Conservation (phyloP, 2,329 filamentous ascomycete genomes). For the Hypocrella siamensis region DNA sequence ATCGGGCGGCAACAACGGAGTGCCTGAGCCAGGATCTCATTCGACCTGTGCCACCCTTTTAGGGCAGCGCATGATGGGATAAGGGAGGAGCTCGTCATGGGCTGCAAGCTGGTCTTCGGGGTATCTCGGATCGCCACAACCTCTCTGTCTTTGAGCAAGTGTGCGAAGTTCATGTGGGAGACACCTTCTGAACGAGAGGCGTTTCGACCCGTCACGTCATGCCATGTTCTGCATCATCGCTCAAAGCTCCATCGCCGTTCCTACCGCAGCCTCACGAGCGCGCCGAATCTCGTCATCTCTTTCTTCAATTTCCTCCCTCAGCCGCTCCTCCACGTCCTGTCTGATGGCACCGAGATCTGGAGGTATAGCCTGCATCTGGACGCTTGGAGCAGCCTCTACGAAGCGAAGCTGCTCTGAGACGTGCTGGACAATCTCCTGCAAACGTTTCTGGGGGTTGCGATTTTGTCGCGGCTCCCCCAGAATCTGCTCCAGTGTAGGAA, state of each 20-base stretch:
- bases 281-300: slow-evolving; percentile 36
- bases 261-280: slow-evolving; percentile 40
- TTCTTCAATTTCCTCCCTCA: slow-evolving; percentile 50
- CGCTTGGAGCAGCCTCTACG: slow-evolving; percentile 69
- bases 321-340: slow-evolving; percentile 50
- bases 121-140: background rate
- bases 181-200: background rate
- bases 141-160: background rate
- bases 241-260: slow-evolving; percentile 38
- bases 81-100: no score
- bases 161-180: no score
- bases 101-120: background rate
- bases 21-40: no score
- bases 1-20: no score
- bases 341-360: slow-evolving; percentile 56
- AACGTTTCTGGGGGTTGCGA: slow-evolving; percentile 60
- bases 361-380: slow-evolving; percentile 69
- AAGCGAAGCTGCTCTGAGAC: slow-evolving; percentile 79
- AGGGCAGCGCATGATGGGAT: no score
- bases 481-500: slow-evolving; percentile 68
- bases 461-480: slow-evolving; percentile 57
- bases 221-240: no score
- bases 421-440: slow-evolving; percentile 60
- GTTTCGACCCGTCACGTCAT: no score
- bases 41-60: no score